Conservation (phyloP, 2,329 filamentous ascomycete genomes). For the Zymoseptoria tritici region DNA sequence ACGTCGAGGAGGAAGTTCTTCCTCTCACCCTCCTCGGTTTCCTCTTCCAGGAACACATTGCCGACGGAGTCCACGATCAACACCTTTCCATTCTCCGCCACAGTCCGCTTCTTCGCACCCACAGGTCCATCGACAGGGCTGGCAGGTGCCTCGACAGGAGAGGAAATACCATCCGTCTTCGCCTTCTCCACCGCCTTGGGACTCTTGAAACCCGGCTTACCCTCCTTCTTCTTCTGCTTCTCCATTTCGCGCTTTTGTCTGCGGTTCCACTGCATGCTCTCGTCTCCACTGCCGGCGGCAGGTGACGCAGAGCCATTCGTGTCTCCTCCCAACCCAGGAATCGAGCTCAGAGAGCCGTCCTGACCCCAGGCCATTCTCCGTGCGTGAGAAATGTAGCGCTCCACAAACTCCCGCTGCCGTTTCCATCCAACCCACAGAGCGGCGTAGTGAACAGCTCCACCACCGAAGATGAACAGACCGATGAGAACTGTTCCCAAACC, state of each 20-base stretch:
- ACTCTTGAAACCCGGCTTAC: slow-evolving; percentile 40
- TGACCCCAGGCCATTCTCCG: slow-evolving; percentile 85
- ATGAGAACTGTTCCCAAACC: slow-evolving; percentile 77
- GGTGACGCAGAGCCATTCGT: slow-evolving; percentile 35
- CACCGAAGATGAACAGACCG: slow-evolving; percentile 73
- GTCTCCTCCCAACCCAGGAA: slow-evolving; percentile 56
- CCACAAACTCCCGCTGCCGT: slow-evolving; percentile 83
- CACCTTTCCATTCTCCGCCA: slow-evolving; percentile 91
- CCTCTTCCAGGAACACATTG: slow-evolving; percentile 90
- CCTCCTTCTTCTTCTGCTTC: slow-evolving; percentile 65
- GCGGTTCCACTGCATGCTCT: slow-evolving; percentile 62
- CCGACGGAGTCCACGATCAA: slow-evolving; percentile 86
- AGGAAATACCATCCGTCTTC: slow-evolving; percentile 43
- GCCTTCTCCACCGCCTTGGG: slow-evolving; percentile 49
- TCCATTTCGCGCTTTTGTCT: slow-evolving; percentile 85
- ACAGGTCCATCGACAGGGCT: slow-evolving; percentile 48
- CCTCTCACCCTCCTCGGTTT: slow-evolving; percentile 75
- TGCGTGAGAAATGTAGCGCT: slow-evolving; percentile 85
- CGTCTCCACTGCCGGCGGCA: slow-evolving; percentile 32
- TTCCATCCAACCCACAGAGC: slow-evolving; percentile 80
- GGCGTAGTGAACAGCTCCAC: slow-evolving; percentile 80
- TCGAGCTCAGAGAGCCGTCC: slow-evolving; percentile 56
- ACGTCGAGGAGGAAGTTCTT: slow-evolving; percentile 85
- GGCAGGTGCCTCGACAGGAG: slow-evolving; percentile 47
- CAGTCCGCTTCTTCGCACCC: slow-evolving; percentile 76